Base-by-base conservation (phyloP, 2,329 filamentous ascomycete species). In the Verticillium alfalfae region DNA sequence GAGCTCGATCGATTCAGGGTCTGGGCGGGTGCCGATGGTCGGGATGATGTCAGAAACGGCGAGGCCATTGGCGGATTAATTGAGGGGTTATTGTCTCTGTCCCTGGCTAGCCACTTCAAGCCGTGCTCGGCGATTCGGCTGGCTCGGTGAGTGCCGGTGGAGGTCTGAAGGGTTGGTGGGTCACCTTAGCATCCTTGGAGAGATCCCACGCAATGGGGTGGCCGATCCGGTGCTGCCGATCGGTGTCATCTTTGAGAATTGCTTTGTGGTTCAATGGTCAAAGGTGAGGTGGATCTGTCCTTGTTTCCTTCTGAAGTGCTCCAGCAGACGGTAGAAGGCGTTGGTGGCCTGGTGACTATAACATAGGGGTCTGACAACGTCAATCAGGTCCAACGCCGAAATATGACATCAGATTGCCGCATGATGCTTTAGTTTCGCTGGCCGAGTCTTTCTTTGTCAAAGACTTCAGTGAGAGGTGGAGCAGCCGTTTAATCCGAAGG, bases 1-100 rank as follows among this genome's bases (percentile, higher is more conserved):
- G 41, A 45, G 49, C 61, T 36, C 54, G 58, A 59, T 31, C 26
- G 58, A 64, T 59, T 39, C 38, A 57, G 36, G 58, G 61, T 45
- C 63, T 60, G 34, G 45, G 45, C 18, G 45, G 45, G 57, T 58
- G 49, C 62, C 62, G 62, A 56, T 34, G 52, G 9, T 60, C 60
- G 64, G 64, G 61, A 65, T 65, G 64, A 65, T 64, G 64, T 65
- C 64, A 64, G 60, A 59, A 57, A 57, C 54, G 61, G 60, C 15
- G 5, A 37, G 34, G 22, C 60, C 59, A 65, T 65, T 64, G 64
- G 64, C 64, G 64, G 64, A 65, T 63, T 22, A 63, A 64, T 65
- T 64, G 63, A 60, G 64, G 62, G 64, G 64, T 62, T 38, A 57
- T 57, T 22, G 10, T 16, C 13, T n/a, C 22, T 18, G 45, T 52